phyloP scores from a whole-genome alignment of 305 asterid genomes.

The Fraxinus platypoda region DNA sequence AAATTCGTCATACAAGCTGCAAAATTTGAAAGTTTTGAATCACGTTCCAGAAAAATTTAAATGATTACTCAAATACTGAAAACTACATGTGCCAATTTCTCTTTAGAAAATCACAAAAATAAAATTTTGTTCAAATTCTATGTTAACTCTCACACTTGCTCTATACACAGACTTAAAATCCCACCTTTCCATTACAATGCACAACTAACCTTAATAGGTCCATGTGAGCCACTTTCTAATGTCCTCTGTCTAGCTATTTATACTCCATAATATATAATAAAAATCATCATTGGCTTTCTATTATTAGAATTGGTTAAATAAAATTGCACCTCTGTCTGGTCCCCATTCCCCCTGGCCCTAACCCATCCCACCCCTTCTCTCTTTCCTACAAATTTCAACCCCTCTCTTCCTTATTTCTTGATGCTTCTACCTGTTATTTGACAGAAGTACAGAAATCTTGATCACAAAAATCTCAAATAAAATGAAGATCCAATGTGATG shows the following conservation, averaged over 20 bases:
- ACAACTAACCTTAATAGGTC: background rate
- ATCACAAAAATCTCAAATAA: background rate
- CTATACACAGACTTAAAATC: too few relatives aligned
- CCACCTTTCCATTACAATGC: background rate
- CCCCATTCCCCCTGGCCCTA: background rate
- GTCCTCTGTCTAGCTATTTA: too few relatives aligned
- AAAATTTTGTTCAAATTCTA: too few relatives aligned
- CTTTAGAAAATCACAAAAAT: background rate
- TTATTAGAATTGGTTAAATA: background rate
- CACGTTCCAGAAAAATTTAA: background rate
- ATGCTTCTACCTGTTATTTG: background rate
- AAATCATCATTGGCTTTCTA: background rate
- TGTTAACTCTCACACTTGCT: background rate
- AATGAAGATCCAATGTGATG: constrained; percentile 94
- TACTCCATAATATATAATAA: too few relatives aligned
- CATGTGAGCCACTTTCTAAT: too few relatives aligned
- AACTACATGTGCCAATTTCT: background rate
- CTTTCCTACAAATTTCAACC: background rate
- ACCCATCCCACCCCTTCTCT: background rate
- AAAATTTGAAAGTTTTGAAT: background rate
- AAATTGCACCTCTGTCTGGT: background rate
- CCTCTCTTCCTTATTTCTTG: background rate
- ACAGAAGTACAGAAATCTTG: background rate
- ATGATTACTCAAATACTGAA: background rate
- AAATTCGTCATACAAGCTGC: background rate